Percentiles rank a stretch among this genome's conserved stretches.
Conservation (phyloP, 768 basidiomycete genomes). For the Suillus lakei region DNA sequence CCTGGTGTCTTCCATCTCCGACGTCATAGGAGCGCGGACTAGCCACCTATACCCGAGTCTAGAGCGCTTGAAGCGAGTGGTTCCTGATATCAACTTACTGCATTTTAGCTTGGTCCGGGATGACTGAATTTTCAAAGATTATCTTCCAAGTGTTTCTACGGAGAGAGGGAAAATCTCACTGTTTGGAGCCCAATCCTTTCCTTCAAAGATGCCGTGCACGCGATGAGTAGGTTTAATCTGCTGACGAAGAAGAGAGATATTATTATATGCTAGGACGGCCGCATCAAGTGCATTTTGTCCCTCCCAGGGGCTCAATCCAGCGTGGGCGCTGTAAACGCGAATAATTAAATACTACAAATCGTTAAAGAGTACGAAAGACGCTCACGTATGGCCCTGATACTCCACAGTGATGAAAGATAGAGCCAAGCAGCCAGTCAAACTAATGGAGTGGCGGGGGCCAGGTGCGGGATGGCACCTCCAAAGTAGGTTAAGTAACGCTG, state of each 20-base stretch:
- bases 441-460: slow-evolving; percentile 66
- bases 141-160: neutral
- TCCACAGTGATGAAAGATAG: slow-evolving; percentile 58
- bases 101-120: slow-evolving; percentile 77
- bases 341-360: neutral
- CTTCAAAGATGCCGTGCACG: slow-evolving; percentile 77
- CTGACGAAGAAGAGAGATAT: slow-evolving; percentile 79
- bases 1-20: slow-evolving; percentile 56
- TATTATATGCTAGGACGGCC: slow-evolving; percentile 76
- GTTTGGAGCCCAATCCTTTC: slow-evolving; percentile 72
- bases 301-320: slow-evolving; percentile 77
- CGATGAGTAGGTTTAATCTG: slow-evolving; percentile 74
- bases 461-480: slow-evolving; percentile 76
- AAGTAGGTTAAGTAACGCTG: neutral
- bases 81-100: slow-evolving; percentile 43
- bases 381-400: slow-evolving; percentile 70
- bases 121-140: slow-evolving; percentile 49
- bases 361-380: neutral
- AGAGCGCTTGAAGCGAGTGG: neutral
- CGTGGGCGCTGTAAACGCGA: slow-evolving; percentile 57
- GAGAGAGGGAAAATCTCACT: slow-evolving; percentile 41
- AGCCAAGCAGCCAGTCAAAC: slow-evolving; percentile 64
- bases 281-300: slow-evolving; percentile 81
- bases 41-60: slow-evolving; percentile 51
- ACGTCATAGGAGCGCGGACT: slow-evolving; percentile 66